Conservation (phyloP, 1,284 basidiomycete species). For the Blastosporella zonata region DNA sequence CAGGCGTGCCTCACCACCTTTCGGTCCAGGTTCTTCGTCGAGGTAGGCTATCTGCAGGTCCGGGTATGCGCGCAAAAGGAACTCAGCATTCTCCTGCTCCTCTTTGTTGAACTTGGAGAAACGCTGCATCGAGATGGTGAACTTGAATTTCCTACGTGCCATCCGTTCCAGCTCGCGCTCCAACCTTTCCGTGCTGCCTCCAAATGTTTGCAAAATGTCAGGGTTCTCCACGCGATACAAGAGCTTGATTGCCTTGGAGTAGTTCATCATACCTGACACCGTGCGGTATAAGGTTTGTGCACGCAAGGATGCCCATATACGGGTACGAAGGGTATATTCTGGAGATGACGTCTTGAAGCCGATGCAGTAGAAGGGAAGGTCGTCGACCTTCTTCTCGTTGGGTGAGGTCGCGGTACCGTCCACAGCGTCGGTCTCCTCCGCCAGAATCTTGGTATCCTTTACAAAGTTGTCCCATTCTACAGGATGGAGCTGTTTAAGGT, state of each 20-base stretch:
- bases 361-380: conserved; percentile 99
- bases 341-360: conserved; percentile 99
- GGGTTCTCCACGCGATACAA: conserved; percentile 99
- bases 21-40: conserved; percentile 90
- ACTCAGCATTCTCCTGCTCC: conserved; percentile 98
- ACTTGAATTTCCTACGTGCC: conserved; percentile 98
- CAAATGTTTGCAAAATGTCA: conserved; percentile 96
- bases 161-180: conserved; percentile 97
- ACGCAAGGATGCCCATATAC: conserved; percentile 98
- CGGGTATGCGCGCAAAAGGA: conserved; percentile 95
- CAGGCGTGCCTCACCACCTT: conserved; percentile 86
- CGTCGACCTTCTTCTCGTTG: conserved; percentile 89
- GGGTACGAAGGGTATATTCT: conserved; percentile 97
- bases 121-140: conserved; percentile 98
- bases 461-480: conserved; percentile 99
- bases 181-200: conserved; percentile 94
- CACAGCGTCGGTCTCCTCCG: conserved; percentile 80
- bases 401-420: conserved; percentile 53
- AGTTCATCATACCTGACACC: conserved; percentile 99
- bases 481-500: conserved; percentile 98
- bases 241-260: conserved; percentile 99
- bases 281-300: conserved; percentile 99
- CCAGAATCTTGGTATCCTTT: conserved; percentile 99
- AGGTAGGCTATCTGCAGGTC: conserved; percentile 98
- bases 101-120: conserved; percentile 99